Percentiles rank a stretch among this genome's conserved stretches.
These are phyloP conservation scores for Echria macrotheca DNA, from an alignment of 495 filamentous ascomycete genomes.

Conservation along the genomic window DNA sequence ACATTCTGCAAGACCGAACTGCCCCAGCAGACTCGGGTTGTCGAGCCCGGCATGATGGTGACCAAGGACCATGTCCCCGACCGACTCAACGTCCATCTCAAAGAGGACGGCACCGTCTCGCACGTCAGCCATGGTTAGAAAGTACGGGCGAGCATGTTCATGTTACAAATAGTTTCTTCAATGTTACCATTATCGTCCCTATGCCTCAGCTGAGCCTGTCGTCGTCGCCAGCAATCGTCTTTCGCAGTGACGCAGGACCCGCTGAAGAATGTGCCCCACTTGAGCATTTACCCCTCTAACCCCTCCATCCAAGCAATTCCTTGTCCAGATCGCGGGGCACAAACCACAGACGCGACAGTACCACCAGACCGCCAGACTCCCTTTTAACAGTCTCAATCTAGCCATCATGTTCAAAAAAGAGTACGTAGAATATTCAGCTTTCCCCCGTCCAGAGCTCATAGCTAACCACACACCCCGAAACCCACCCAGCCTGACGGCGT, in stretches of 20 bases:
- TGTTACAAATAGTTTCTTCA: not conserved
- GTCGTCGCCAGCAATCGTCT: not conserved
- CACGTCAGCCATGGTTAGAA: conserved; percentile 57
- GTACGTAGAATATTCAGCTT: conserved; percentile 37
- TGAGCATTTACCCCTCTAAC: not conserved
- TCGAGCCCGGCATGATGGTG: conserved; percentile 56
- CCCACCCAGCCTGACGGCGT: conserved; percentile 58
- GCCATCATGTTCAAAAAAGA: conserved; percentile 84
- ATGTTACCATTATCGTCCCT: not conserved
- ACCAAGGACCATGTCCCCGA: conserved; percentile 56
- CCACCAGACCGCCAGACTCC: not conserved
- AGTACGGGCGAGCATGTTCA: not conserved
- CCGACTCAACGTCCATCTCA: conserved; percentile 68
- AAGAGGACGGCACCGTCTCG: conserved; percentile 66
- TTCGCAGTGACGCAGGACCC: conserved; percentile 9
- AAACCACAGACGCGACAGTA: conserved; percentile 4
- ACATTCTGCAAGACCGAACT: conserved; percentile 72
- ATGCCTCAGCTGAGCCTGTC: no score
- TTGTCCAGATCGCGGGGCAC: conserved; percentile 22
- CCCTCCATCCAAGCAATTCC: conserved; percentile 18
- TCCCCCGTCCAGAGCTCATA: conserved; percentile 1
- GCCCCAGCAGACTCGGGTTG: conserved; percentile 59
- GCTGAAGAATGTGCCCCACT: conserved; percentile 1
- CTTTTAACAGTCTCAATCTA: not conserved
- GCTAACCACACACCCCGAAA: conserved; percentile 7